These are phyloP conservation scores for Verticillium nonalfalfae DNA, from an alignment of 2,329 filamentous ascomycete species.

Conservation along the genomic window DNA sequence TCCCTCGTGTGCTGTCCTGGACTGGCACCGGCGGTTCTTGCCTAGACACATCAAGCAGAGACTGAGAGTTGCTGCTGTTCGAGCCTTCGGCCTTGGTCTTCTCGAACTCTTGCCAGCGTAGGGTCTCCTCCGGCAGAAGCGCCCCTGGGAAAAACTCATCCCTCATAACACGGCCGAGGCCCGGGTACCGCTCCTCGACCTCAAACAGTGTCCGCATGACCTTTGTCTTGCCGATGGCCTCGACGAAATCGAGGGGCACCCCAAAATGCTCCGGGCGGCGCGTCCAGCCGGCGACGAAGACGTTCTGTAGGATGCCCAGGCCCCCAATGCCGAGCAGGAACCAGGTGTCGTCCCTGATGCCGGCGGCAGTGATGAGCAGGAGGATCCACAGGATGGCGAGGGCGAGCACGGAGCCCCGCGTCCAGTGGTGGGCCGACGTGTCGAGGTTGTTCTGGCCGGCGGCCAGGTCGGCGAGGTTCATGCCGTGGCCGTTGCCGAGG, in stretches of 20 bases:
- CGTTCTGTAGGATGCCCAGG: slow-evolving; percentile 33
- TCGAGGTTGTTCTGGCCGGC: slow-evolving; percentile 11
- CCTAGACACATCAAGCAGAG: not conserved
- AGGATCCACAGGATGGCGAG: slow-evolving; percentile 29
- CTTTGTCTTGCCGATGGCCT: slow-evolving; percentile 4
- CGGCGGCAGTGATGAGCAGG: slow-evolving; percentile 31
- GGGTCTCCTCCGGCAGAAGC: not conserved
- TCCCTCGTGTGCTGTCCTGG: not conserved
- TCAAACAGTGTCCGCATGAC: slow-evolving; percentile 9
- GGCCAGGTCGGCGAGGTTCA: slow-evolving; percentile 35
- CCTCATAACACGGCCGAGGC: slow-evolving; percentile 2
- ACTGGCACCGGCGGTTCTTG: not conserved
- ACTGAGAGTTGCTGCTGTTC: not conserved
- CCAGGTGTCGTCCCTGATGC: slow-evolving; percentile 29
- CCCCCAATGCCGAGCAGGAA: slow-evolving; percentile 31
- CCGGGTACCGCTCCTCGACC: slow-evolving; percentile 3
- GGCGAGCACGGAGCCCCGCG: slow-evolving; percentile 14
- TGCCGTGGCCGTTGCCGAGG: slow-evolving; percentile 20
- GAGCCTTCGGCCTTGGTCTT: not conserved
- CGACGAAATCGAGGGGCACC: slow-evolving; percentile 14
- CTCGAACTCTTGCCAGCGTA: not conserved
- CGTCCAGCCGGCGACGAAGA: slow-evolving; percentile 22
- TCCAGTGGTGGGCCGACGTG: slow-evolving; percentile 3
- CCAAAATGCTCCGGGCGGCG: slow-evolving; percentile 19
- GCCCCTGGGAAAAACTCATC: slow-evolving; percentile 3